Evolutionary conservation across 805 yeast species (phyloP), one percentile per base, ranked within the genome.

Genomic region (Ogataea neopini): DNA sequence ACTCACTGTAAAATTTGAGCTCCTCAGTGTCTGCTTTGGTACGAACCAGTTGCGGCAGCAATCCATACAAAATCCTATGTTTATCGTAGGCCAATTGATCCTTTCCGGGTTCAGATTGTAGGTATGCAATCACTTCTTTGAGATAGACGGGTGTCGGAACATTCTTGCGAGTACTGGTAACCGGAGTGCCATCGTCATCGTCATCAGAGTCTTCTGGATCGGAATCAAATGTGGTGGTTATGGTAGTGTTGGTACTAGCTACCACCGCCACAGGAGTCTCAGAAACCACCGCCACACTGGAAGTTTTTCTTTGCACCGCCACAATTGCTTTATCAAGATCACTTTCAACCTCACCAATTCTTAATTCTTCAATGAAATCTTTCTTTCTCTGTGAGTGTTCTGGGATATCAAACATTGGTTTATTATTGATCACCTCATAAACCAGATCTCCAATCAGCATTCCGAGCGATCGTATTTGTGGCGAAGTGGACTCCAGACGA

Each of bases 1-100:
- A 79, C 7, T 75, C 71, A 6, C 84, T 72, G 61, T 84, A 81
- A 50, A 74, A 79, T 2, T 69, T 62, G 4, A 91, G 75, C 58
- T 88, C 96, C 13, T 71, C 63, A 0, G 86, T 81, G 52, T 79
- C 78, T 10, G 75, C 73, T 59, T 91, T 91, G 34, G 82, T 83
- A 30, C 86, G 66, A 1, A 91, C 75, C 35, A 92, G 71, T 10
- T 77, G 73, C 0, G 88, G 77, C 0, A 83, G 86, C 7, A 62
- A 55, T 4, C 56, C 57, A n/a, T 82, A 69, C 0, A 86, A 86
- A 2, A 73, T 48, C 55, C 56, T 70, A 51, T 57, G 80, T 70
- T 70, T 79, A 53, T 72, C 83, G 54, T 59, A 80, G 11, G 74
- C 81, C 40, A 68, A 72, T 2, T 71, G 64, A 38, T 74, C 74